Base-by-base conservation (phyloP, 345 rosid genomes). In the Bruguiera sexangula region DNA sequence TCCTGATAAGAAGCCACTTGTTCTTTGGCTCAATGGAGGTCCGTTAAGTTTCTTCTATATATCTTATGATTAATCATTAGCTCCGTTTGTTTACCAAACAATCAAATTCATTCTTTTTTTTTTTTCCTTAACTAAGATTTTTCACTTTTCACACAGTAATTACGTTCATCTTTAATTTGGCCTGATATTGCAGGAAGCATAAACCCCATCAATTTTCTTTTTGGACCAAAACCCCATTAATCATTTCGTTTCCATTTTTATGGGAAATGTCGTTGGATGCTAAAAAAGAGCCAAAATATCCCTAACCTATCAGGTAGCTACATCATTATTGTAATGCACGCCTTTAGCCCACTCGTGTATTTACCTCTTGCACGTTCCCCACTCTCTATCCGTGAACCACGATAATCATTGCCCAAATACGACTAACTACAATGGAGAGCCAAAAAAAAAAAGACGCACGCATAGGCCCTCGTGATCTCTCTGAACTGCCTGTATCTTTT, bases 1-100 rank as follows among this genome's bases (percentile, higher is more conserved):
- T 68, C 91, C 96, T 3, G 68, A 71, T 62, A 73, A 76, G 36
- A 94, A 91, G 70, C 97, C 98, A 59, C 97, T 94, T 36, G 78
- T 91, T 79, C 95, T 94, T 52, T 94, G 97, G 98, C 97, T 94
- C 82, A 94, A 91, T 77, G 97, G 97, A 88, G 98, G 98, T 91
- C 69, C 82, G 64, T 69, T 60, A 8, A 10, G 18, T 5, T 50
- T 36, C 15, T 51, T 34, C 60, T 67, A 9, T 48, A 5, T 4
- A 1, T 20, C 32, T 13, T 6, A n/a, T 4, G 5, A 16, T 3
- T 21, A 15, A n/a, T 37, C 13, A 52, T 21, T 51, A 3, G 46
- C 27, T 63, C n/a, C 37, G 1, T 50, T 26, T 37, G 20, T 22
- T 55, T 8, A 21, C 26, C 26, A 8, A 8, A 9, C 18, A 9